Evolutionary conservation across 305 asterid species (phyloP).

Genomic region (Fraxinus latifolia): DNA sequence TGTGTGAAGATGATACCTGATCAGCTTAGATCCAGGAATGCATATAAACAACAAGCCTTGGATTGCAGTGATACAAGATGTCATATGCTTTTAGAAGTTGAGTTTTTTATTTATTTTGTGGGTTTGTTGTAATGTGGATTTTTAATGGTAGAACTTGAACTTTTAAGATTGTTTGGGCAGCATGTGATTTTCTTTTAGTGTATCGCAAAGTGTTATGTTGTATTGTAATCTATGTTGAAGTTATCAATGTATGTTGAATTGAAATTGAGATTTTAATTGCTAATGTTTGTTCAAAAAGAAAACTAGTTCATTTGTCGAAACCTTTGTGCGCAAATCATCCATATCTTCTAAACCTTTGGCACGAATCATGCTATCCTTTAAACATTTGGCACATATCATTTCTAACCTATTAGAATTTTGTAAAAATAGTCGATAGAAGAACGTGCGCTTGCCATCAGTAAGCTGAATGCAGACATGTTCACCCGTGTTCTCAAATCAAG

Average conservation of each 20-base stretch:
- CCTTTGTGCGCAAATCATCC: neutral
- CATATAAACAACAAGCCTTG: neutral
- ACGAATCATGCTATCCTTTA: neutral
- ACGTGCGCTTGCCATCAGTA: neutral
- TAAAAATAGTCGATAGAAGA: too few species aligned
- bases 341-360: neutral
- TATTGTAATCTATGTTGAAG: neutral
- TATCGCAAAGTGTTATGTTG: neutral
- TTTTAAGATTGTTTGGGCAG: neutral
- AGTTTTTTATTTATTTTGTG: neutral
- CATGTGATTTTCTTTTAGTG: neutral
- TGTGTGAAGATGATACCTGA: neutral
- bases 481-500: neutral
- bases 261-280: neutral
- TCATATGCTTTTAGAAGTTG: neutral
- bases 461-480: neutral
- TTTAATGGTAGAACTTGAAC: neutral
- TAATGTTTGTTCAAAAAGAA: neutral
- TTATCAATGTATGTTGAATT: neutral
- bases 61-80: neutral
- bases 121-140: neutral
- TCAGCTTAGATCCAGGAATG: neutral
- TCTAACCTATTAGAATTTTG: neutral
- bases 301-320: neutral
- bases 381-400: too few species aligned